Evolutionary conservation across 441 rosid species (phyloP), one percentile per base, ranked within the genome.

Genomic region (Arabidopsis hybrid): DNA sequence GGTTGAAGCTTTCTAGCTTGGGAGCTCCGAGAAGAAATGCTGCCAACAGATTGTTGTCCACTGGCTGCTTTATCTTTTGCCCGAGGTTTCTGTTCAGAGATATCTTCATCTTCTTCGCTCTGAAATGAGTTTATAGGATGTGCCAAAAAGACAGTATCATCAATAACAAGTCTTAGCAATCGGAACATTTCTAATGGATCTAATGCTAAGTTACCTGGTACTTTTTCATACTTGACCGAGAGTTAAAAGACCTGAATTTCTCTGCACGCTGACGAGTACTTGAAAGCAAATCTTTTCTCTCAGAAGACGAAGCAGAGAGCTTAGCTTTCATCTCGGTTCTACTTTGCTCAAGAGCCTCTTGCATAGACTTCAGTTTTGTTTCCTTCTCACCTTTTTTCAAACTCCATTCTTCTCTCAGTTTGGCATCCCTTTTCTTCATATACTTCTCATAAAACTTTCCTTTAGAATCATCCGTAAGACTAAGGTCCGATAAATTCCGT

Each of bases 401-500:
- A 58, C 88, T 87, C 97, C 92, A 89, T 71, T 93, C 99, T 82
- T 91, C 97, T 82, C 85, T 91, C 83, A 91, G 85, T 80, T 96
- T 96, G 64, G 88, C 91, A 85, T 96, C 97, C 76, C 98, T 88
- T 85, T 85, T 95, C 87, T 87, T 86, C 96, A 88, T 90, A 78
- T 95, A 95, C 71, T 35, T 86, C 79, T 88, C 94, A 62, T 89
- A 95, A 29, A 87, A 85, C 69, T 83, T 93, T 45, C 98, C 99
- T 82, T 89, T 88, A 60, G 93, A 93, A 72, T 88, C 96, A 79
- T 87, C 87, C 46, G 87, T 83, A 38, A 81, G 82, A 64, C 83
- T 80, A 74, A 83, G 79, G 52, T 82, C 89, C 16, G 95, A 82
- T 59, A 87, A 79, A 57, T 79, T 88, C 77, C 82, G 83, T 60